Evolutionary conservation across 352 stramenopile genomes (phyloP).

Genomic region (Pilasporangium apinafurcum): DNA sequence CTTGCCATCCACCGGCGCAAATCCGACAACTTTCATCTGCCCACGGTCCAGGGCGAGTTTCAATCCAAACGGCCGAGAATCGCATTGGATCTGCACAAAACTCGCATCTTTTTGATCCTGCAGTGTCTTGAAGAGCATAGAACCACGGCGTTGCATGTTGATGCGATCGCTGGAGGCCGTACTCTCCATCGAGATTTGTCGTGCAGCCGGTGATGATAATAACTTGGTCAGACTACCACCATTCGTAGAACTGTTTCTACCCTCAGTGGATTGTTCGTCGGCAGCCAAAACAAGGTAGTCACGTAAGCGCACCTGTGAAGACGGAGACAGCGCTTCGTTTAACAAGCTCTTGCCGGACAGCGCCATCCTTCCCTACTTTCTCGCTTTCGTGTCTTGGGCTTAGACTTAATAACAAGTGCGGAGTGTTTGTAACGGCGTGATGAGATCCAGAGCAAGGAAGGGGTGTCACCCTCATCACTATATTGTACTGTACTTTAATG

Average conservation of each 20-base stretch:
- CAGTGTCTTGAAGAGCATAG: slow-evolving; percentile 15
- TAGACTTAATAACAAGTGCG: too few species aligned
- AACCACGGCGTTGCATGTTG: slow-evolving; percentile 3
- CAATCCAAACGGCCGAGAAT: slow-evolving; percentile 38
- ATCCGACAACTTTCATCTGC: slow-evolving; percentile 42
- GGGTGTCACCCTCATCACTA: too few species aligned
- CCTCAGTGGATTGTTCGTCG: neutral
- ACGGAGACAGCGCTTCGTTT: slow-evolving; percentile 52
- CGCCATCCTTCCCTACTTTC: too few species aligned
- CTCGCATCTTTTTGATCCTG: slow-evolving; percentile 10
- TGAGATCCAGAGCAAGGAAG: too few species aligned
- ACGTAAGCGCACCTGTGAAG: slow-evolving; percentile 32
- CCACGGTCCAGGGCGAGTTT: slow-evolving; percentile 30
- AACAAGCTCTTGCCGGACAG: slow-evolving; percentile 34
- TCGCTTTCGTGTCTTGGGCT: too few species aligned
- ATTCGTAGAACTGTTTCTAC: too few species aligned
- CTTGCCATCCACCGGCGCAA: slow-evolving; percentile 22
- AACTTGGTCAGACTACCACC: too few species aligned
- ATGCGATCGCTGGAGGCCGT: neutral
- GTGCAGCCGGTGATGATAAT: too few species aligned
- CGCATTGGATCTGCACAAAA: slow-evolving; percentile 44
- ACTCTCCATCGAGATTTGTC: neutral
- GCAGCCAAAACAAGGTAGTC: slow-evolving; percentile 32
- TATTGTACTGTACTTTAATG: too few species aligned
- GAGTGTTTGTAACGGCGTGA: too few species aligned